Evolutionary conservation across 78 protist genomes (phyloP), one percentile per base, ranked within the genome.

Genomic region (Speleostelium caveatum): DNA sequence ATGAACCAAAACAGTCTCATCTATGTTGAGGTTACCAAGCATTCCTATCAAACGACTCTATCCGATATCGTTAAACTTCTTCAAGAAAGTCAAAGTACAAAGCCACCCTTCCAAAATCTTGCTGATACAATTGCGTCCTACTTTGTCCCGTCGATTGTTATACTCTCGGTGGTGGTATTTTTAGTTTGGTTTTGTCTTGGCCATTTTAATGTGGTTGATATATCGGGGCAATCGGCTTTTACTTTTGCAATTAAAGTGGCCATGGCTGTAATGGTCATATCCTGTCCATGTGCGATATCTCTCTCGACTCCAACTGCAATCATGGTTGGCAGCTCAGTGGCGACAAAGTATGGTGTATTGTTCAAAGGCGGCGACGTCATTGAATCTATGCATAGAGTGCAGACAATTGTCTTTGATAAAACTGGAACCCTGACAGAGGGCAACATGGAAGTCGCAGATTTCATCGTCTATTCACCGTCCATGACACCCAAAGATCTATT

Each of bases 361-460:
- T 88, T 96, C 59, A 96, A 96, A 75, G 75, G 92, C 61, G 99
- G 98, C 24, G 80, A 39, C 7, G 92, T 90, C 22, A 83, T 97
- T 16, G 97, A 97, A 86, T 22, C 4, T 17, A 66, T 92, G 0
- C 45, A 49, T 36, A 36, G 35, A 30, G 32, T 93, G 17, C 8
- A 21, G 0, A 53, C 79, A 5, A 45, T 96, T 10, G 21, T 86
- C 17, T 94, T 97, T 33, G 98, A 97, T 90, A 97, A 97, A 92
- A 97, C 98, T 1, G 98, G 98, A 10, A 97, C 98, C 0, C 89
- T 96, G 22, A 97, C 98, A 19, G 24, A 63, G 6, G 97, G 98
- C 30, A 28, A 56, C 28, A 36, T 45, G 14, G 32, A 72, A 14
- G 60, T 86, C 0, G 61, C 45, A 7, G 73, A 86, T 73, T 42